Percentiles rank a stretch among this genome's conserved stretches.
Evolutionary conservation across 805 yeast species (phyloP).

Genomic region (Candida taoyuanica): DNA sequence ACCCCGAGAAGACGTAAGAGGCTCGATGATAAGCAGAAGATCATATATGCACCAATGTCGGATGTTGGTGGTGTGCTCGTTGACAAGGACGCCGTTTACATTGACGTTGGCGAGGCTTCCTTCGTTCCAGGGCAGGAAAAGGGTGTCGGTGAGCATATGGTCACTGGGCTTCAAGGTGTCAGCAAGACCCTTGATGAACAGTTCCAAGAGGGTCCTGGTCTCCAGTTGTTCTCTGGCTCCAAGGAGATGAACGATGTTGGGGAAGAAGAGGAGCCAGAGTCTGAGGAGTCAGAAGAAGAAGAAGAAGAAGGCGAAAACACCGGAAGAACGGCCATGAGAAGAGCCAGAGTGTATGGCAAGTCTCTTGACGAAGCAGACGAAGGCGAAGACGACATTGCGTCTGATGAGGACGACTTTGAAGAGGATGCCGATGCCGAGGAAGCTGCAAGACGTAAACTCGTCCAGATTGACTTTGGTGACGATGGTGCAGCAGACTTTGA

Average conservation of each 20-base stretch:
- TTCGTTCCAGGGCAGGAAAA: slow-evolving; percentile 61
- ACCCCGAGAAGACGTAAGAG: slow-evolving; percentile 83
- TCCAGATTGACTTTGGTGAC: slow-evolving; percentile 44
- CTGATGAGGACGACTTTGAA: slow-evolving; percentile 37
- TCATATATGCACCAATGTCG: slow-evolving; percentile 98
- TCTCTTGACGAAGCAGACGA: slow-evolving; percentile 42
- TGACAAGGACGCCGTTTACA: slow-evolving; percentile 96
- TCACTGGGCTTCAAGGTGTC: slow-evolving; percentile 74
- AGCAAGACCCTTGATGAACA: slow-evolving; percentile 55
- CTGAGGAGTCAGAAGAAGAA: slow-evolving; percentile 33
- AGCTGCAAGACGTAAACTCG: slow-evolving; percentile 36
- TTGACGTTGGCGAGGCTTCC: slow-evolving; percentile 51
- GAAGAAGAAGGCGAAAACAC: slow-evolving; percentile 34
- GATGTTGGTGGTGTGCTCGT: slow-evolving; percentile 98
- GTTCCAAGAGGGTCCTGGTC: slow-evolving; percentile 59
- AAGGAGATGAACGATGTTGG: slow-evolving; percentile 44
- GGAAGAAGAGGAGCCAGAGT: slow-evolving; percentile 34
- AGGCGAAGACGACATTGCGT: slow-evolving; percentile 38
- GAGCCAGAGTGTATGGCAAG: slow-evolving; percentile 53
- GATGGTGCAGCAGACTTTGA: slow-evolving; percentile 31
- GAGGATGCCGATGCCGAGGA: slow-evolving; percentile 38
- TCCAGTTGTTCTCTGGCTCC: slow-evolving; percentile 67
- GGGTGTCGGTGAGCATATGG: slow-evolving; percentile 85
- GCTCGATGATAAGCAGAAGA: slow-evolving; percentile 88
- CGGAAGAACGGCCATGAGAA: slow-evolving; percentile 66